Evolutionary conservation across 495 filamentous ascomycete species (phyloP), one percentile per base, ranked within the genome.

Genomic region (Oidiodendron maius): DNA sequence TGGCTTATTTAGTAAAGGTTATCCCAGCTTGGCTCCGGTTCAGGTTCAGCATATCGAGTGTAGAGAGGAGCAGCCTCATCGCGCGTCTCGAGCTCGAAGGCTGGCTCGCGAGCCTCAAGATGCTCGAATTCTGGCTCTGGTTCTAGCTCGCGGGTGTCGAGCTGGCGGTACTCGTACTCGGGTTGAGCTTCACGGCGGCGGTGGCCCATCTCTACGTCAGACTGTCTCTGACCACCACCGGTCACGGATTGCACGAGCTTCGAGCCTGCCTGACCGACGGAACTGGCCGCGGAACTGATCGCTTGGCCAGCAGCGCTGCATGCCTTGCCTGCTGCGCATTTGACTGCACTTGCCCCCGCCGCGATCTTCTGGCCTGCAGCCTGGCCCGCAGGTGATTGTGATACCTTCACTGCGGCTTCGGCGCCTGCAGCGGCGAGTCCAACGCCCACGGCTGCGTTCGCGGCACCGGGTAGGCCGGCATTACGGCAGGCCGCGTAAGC

Each of bases 1-100:
- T n/a, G n/a, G n/a, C n/a, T n/a, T 9, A 40, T 17, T 17, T 40
- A 40, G n/a, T 40, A 12, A 17, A 40, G 37, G 8, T 40, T 16
- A 40, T 40, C 37, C 37, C 20, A 15, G 20, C 20, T 17, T 12
- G 37, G 20, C 20, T 40, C 37, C 37, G 37, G 37, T 17, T 40
- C 37, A 40, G 37, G 37, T 17, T 40, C 37, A 12, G 37, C 37
- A 17, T 40, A 40, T 40, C 37, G n/a, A 40, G 37, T 17, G 20
- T 15, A 12, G 16, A 40, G 9, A 40, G n/a, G n/a, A 12, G 13
- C 37, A 40, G n/a, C 37, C 16, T 40, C n/a, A n/a, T n/a, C n/a
- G n/a, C n/a, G n/a, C n/a, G n/a, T n/a, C n/a, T n/a, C n/a, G n/a
- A n/a, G n/a, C n/a, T n/a, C n/a, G n/a, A n/a, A n/a, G n/a, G n/a